Evolutionary conservation across 352 stramenopile species (phyloP), one percentile per base, ranked within the genome.

Genomic region (Saprolegnia parasitica): DNA sequence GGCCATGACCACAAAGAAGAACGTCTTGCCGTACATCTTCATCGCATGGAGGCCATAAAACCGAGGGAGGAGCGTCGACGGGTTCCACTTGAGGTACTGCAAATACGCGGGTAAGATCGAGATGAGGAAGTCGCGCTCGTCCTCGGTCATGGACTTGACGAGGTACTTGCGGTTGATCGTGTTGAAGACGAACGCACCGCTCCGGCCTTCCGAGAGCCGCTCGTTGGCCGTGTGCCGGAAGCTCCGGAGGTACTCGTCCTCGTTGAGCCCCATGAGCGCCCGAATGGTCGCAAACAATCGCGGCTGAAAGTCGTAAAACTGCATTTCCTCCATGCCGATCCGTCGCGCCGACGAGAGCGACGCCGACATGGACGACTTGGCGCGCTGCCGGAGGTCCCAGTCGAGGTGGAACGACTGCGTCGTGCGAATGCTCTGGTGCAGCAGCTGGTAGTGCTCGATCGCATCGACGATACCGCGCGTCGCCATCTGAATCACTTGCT

Each of bases 1-100:
- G 55, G 77, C 84, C 91, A 97, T 97, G 26, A 97, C 91, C 29
- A 97, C 86, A 58, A 97, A 97, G 68, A 91, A 94, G 68, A 95
- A 95, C 45, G 86, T 89, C 58, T 95, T 81, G 8, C 89, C 89
- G 72, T 97, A 97, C 84, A 97, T 93, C 55, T 91, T 92, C 78
- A 97, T 94, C 1, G 84, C 82, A 61, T 97, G 90, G 39, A 93
- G 84, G 5, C 91, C 91, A 11, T 93, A 86, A 71, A 97, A 97
- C 9, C 90, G 87, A 21, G 88, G 87, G n/a, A 97, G 68, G 9
- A 97, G 77, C 56, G 86, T 95, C 21, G 76, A 65, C 9, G 90
- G 91, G 67, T 97, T 95, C 81, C 85, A 92, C 68, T 93, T 89
- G 47, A 97, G 73, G 72, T 97, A 96, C 18, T 83, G 78, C 47